These are phyloP conservation scores for Fraxinus sp. DNA, from an alignment of 305 asterid genomes.

Conservation along the genomic window DNA sequence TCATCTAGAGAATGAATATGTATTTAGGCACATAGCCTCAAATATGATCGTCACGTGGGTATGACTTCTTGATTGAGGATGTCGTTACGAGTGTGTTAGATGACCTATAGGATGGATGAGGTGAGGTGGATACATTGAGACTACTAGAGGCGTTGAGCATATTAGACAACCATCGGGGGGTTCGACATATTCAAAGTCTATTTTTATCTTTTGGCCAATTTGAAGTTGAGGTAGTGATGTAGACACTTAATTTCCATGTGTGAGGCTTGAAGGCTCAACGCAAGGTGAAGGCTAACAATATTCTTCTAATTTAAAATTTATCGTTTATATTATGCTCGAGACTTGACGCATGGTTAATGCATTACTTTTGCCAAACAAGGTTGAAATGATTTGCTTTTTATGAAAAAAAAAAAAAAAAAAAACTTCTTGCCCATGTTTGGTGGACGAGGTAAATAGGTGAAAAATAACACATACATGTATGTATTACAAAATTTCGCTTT, in stretches of 20 bases:
- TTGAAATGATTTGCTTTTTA: not conserved
- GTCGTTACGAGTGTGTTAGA: not conserved
- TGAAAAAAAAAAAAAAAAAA: not conserved
- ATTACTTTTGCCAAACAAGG: not conserved
- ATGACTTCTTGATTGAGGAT: not conserved
- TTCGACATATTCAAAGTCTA: not conserved
- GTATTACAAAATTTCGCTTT: not conserved
- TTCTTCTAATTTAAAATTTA: not conserved
- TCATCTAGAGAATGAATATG: not conserved
- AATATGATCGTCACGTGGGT: not conserved
- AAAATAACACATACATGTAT: not conserved
- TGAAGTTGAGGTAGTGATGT: not conserved
- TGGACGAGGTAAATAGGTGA: not conserved
- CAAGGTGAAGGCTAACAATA: not conserved
- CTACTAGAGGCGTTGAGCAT: not conserved
- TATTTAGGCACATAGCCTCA: not conserved
- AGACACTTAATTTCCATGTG: not conserved
- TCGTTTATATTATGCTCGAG: not conserved
- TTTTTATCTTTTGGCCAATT: not conserved
- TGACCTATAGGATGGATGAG: not conserved
- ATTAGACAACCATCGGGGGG: not conserved
- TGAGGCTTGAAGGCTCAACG: not conserved
- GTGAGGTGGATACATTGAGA: not conserved
- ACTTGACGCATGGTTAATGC: not conserved
- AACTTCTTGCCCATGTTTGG: not conserved